Evolutionary conservation across 1,284 basidiomycete species (phyloP), one percentile per base, ranked within the genome.

Genomic region (Veloboletus limbatus): DNA sequence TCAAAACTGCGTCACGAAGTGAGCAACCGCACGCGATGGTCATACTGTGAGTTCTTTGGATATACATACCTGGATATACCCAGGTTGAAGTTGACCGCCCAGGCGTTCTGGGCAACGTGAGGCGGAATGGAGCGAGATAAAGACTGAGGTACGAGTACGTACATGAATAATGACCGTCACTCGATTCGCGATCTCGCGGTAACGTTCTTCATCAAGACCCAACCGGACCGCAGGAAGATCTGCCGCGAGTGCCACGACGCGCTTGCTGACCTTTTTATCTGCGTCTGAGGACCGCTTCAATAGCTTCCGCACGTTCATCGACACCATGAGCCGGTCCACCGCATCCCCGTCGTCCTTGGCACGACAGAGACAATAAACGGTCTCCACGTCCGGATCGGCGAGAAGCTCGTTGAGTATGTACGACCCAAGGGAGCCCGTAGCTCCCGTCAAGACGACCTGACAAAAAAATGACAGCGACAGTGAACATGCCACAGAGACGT

Each of bases 401-500:
- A 75, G 60, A 2, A 82, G 68, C 41, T 75, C 69, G 24, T 69
- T 60, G 16, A 85, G 70, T 10, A 83, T 69, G 46, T 81, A 76
- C 1, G 80, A 78, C 3, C 82, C 82, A 6, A 85, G 71, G 0
- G 76, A 78, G 0, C 82, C 82, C 1, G 82, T 82, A 0, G 75
- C 78, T 5, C 82, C 82, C 0, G 82, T 83, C 22, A 85, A 66
- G 4, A 79, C 66, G 22, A 60, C 50, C 59, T 69, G 51, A 31
- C 10, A 3, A 30, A n/a, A 43, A 7, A 17, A 28, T 25, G 28
- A 13, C 6, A 39, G 16, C 27, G 3, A 35, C 16, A 10, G 7
- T 39, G 30, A 31, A 24, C 17, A 39, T 9, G 7, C n/a, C 7
- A n/a, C 5, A 18, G 5, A 10, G 10, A 31, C 3, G 9, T 26